Evolutionary conservation across 495 filamentous ascomycete genomes (phyloP).

Genomic region (Haplographium delicatum): DNA sequence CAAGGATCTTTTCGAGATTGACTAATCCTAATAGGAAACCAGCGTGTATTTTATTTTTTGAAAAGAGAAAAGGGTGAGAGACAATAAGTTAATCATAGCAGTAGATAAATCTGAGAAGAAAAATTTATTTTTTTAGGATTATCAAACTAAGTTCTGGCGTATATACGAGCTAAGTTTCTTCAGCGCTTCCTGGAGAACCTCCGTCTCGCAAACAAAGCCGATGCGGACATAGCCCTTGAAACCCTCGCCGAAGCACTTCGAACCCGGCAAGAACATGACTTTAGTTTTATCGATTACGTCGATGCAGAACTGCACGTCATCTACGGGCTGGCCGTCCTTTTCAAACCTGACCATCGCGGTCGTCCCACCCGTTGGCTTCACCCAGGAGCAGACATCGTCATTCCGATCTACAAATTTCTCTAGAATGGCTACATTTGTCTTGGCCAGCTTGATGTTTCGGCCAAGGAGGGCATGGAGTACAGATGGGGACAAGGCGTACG

Average conservation of each 20-base stretch:
- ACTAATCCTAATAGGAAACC: no score
- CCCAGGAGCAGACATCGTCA: constrained; percentile 59
- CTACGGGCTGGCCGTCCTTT: constrained; percentile 57
- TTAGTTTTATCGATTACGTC: constrained; percentile 62
- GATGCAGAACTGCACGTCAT: constrained; percentile 69
- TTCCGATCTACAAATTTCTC: constrained; percentile 63
- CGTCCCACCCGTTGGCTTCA: constrained; percentile 75
- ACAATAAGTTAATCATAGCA: no score
- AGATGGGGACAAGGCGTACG: constrained; percentile 59
- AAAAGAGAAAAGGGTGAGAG: no score
- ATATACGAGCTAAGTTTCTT: constrained; percentile 58
- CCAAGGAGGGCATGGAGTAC: constrained; percentile 62
- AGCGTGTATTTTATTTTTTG: no score
- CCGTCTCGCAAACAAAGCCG: constrained; percentile 71
- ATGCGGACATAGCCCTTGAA: constrained; percentile 77
- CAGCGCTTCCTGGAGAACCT: constrained; percentile 63
- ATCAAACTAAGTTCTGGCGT: constrained; percentile 32
- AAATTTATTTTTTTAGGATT: no score
- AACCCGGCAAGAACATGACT: constrained; percentile 76
- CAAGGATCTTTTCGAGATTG: no score
- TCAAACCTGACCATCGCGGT: constrained; percentile 75
- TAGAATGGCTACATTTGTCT: constrained; percentile 62
- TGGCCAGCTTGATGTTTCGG: constrained; percentile 67
- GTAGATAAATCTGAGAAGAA: no score
- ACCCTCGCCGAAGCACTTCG: constrained; percentile 66